Conservation (phyloP, 164 flowering plant species). For the Malania oleifera region DNA sequence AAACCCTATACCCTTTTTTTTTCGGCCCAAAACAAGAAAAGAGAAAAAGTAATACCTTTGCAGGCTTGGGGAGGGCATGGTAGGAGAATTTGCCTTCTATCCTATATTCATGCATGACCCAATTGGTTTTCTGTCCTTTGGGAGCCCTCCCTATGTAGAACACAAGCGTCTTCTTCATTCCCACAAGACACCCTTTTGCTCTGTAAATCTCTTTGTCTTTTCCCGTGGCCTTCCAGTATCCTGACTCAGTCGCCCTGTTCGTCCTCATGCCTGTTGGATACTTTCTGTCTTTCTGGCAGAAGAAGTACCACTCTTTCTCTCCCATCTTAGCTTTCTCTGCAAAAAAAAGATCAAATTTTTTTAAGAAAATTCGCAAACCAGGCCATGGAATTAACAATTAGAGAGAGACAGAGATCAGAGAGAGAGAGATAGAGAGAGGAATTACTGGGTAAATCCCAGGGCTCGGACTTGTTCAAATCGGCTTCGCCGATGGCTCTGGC, state of each 20-base stretch:
- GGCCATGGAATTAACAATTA: not conserved
- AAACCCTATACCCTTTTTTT: too few species aligned
- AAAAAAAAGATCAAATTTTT: not conserved
- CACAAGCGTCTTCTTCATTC: constrained; percentile 69
- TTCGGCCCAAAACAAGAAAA: too few species aligned
- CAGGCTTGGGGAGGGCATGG: constrained; percentile 26
- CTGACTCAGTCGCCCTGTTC: constrained; percentile 54
- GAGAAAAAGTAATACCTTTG: constrained; percentile 24
- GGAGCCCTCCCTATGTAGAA: constrained; percentile 66
- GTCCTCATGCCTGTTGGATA: constrained; percentile 67
- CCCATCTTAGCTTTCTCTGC: constrained; percentile 61
- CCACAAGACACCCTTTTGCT: constrained; percentile 41
- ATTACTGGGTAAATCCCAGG: constrained; percentile 62
- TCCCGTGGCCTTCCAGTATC: constrained; percentile 71
- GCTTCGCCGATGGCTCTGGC: constrained; percentile 44
- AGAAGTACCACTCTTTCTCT: constrained; percentile 62
- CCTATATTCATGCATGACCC: constrained; percentile 66
- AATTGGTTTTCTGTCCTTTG: constrained; percentile 55
- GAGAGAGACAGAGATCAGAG: not conserved
- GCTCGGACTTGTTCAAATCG: constrained; percentile 58
- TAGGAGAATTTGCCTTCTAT: constrained; percentile 42
- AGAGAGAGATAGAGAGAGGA: not conserved
- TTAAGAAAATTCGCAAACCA: not conserved
- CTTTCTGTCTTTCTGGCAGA: constrained; percentile 51
- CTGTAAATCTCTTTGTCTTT: constrained; percentile 55